Base-by-base conservation (phyloP, 495 filamentous ascomycete genomes). In the Aspergillus steynii region DNA sequence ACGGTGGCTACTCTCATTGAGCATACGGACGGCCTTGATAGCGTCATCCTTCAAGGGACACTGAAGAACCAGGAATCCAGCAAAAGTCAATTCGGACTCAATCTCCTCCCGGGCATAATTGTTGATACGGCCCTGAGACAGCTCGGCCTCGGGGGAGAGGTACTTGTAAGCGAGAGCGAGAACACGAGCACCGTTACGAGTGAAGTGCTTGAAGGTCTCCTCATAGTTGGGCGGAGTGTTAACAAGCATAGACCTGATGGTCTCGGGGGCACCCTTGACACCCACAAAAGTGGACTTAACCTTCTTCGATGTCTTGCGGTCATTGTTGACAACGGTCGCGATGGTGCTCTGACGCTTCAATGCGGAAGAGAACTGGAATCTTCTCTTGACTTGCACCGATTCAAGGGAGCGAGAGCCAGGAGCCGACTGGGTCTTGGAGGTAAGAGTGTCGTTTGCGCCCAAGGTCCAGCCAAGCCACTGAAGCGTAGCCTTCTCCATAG, bases 161-260 rank as follows among this genome's bases (percentile, higher is more conserved):
- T 93, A 91, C 75, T 96, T 96, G 80, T 96, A 98, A 25, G 88
- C 96, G 12, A 99, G 86, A 53, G 95, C 91, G 42, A 99, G 82
- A 12, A 99, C 95, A 76, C 95, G 87, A 55, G 91, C 92, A 66
- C 95, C 95, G 61, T 93, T 95, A 60, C 95, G 86, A 56, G 94
- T 98, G 72, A 97, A 99, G 76, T 96, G 88, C 73, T 98, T 99
- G 83, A 85, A 99, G 0, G 96, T 98, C 74, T 99, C 96, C 70
- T 99, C 95, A 70, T 99, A 99, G 68, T 96, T 83, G 14, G 87
- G 82, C 32, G 95, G 95, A 2, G 89, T 84, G 42, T 89, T 82
- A 49, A 91, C 84, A 31, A 99, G 81, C 92, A 97, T 97, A 64
- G 88, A 91, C 66, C 88, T 86, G 67, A 99, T 96, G 0, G 95